Conservation (phyloP, 2,329 filamentous ascomycete species). For the Rhynchosporium secalis region DNA sequence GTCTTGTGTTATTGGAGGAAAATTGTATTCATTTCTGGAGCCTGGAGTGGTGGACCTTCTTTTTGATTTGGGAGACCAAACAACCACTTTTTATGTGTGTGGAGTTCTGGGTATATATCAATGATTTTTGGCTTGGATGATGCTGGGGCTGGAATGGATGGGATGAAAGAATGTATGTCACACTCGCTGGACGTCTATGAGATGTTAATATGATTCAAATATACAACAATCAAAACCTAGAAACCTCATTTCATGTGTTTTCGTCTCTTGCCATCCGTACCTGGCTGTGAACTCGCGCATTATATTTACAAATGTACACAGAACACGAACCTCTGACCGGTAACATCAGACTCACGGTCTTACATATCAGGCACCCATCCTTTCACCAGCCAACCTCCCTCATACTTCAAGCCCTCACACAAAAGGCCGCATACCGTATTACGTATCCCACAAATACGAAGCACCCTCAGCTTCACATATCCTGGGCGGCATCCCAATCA, state of each 20-base stretch:
- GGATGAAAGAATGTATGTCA: slow-evolving; percentile 18
- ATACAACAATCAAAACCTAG: slow-evolving; percentile 18
- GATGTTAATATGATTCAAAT: slow-evolving; percentile 27
- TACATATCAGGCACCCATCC: too few relatives aligned
- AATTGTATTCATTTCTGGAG: slow-evolving; percentile 16
- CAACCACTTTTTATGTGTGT: slow-evolving; percentile 9
- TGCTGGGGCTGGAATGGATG: neutral
- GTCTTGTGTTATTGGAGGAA: slow-evolving; percentile 6
- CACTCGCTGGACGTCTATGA: slow-evolving; percentile 24
- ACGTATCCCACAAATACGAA: too few relatives aligned
- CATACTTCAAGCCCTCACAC: too few relatives aligned
- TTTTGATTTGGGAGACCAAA: slow-evolving; percentile 1
- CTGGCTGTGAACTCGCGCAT: too few relatives aligned
- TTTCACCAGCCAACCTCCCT: too few relatives aligned
- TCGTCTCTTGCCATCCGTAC: neutral
- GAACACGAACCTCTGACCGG: too few relatives aligned
- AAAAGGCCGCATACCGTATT: too few relatives aligned
- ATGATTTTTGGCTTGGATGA: slow-evolving; percentile 11
- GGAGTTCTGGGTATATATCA: slow-evolving; percentile 13
- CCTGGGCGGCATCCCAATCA: too few relatives aligned
- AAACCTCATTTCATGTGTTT: neutral
- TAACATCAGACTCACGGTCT: too few relatives aligned
- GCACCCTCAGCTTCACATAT: too few relatives aligned
- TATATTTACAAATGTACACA: too few relatives aligned
- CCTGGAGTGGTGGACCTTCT: neutral